phyloP scores from a whole-genome alignment of 2,329 filamentous ascomycete genomes.

The Cladosporium cucumerinum region DNA sequence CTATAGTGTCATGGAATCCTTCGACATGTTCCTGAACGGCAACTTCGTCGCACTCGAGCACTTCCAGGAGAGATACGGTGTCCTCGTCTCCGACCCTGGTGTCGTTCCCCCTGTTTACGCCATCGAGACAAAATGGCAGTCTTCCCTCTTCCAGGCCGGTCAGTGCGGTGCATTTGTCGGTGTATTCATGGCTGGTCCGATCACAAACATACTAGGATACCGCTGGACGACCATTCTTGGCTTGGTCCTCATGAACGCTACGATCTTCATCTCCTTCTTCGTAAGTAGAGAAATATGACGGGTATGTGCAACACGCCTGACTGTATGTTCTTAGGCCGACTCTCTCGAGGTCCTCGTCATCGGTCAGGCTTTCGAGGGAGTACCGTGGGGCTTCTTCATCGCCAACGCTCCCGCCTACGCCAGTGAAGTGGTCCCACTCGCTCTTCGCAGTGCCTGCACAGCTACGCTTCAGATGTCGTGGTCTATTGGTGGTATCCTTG shows the following conservation, averaged over 20 bases:
- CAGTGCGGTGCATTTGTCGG: slow-evolving; percentile 57
- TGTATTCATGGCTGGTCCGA: slow-evolving; percentile 55
- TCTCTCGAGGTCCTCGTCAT: slow-evolving; percentile 46
- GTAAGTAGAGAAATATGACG: slow-evolving; percentile 15
- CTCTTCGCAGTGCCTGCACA: slow-evolving; percentile 67
- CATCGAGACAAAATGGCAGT: slow-evolving; percentile 54
- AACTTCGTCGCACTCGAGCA: slow-evolving; percentile 51
- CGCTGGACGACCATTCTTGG: slow-evolving; percentile 54
- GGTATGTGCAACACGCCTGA: slow-evolving; percentile 6
- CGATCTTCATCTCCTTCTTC: slow-evolving; percentile 58
- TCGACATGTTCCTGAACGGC: slow-evolving; percentile 57
- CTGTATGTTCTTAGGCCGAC: slow-evolving; percentile 30
- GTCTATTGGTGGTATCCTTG: slow-evolving; percentile 71
- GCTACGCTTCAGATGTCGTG: slow-evolving; percentile 76
- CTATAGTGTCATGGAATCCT: slow-evolving; percentile 57
- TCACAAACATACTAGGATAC: slow-evolving; percentile 57
- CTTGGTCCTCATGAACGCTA: slow-evolving; percentile 54
- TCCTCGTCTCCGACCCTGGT: slow-evolving; percentile 24
- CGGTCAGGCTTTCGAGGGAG: slow-evolving; percentile 54
- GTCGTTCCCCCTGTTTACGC: slow-evolving; percentile 25
- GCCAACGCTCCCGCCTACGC: slow-evolving; percentile 58
- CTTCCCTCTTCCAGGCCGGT: slow-evolving; percentile 52
- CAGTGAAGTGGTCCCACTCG: slow-evolving; percentile 66
- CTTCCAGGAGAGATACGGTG: slow-evolving; percentile 49
- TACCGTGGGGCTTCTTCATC: slow-evolving; percentile 59